Evolutionary conservation across 75 land plant genomes (phyloP).

Genomic region (Isoetes taiwanensis): DNA sequence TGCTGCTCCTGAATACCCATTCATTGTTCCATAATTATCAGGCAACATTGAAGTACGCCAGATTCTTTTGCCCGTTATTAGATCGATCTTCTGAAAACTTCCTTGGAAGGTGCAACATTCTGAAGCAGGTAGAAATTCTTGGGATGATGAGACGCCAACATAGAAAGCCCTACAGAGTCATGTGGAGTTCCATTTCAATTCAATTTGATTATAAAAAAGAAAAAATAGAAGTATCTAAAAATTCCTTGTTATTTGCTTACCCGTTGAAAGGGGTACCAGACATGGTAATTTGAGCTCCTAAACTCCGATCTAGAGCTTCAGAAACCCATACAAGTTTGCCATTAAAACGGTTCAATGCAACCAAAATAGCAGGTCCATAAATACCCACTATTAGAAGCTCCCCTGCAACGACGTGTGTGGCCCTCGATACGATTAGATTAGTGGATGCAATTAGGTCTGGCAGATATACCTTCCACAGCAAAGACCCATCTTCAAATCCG

Average conservation of each 20-base stretch:
- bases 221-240: background rate
- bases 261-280: background rate
- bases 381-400: background rate
- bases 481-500: conserved; percentile 4
- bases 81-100: conserved; percentile 26
- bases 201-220: background rate
- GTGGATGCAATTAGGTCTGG: conserved; percentile 14
- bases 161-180: conserved; percentile 15
- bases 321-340: background rate
- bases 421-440: conserved; percentile 16
- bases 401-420: background rate
- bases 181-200: background rate
- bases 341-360: background rate
- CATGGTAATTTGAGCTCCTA: background rate
- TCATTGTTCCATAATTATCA: conserved; percentile 15
- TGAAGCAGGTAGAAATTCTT: conserved; percentile 1
- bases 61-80: conserved; percentile 16
- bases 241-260: background rate
- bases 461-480: conserved; percentile 26
- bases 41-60: conserved; percentile 36
- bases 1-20: conserved; percentile 28
- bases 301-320: background rate
- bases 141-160: conserved; percentile 32
- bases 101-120: conserved; percentile 30
- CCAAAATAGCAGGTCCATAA: background rate